Conservation (phyloP, 305 asterid genomes). For the Ilex paraguariensis region DNA sequence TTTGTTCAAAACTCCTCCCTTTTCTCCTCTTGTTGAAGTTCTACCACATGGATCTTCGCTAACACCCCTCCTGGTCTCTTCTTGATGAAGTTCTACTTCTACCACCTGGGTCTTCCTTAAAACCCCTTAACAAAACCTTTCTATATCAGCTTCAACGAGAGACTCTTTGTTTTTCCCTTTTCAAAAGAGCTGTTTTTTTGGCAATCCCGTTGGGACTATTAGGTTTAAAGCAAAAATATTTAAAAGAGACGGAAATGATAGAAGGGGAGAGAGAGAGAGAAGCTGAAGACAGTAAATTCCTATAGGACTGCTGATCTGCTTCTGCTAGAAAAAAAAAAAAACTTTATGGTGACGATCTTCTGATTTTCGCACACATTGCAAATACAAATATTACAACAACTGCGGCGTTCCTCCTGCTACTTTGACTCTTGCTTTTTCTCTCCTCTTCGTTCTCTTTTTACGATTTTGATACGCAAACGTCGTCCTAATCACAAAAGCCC, state of each 20-base stretch:
- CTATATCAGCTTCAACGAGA: background rate
- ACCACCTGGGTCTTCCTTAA: no score
- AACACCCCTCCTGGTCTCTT: no score
- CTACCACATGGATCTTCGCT: no score
- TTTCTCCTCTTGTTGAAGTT: no score
- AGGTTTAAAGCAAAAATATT: background rate
- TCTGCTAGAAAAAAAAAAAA: conserved; percentile 2
- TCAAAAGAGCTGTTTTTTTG: background rate
- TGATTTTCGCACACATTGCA: conserved; percentile 31
- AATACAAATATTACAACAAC: conserved; percentile 23
- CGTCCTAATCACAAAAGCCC: conserved; percentile 22
- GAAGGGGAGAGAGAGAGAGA: conserved; percentile 7
- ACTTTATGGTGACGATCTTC: conserved; percentile 16
- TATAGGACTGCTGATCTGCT: background rate
- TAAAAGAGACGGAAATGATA: background rate
- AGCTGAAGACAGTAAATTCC: conserved; percentile 17
- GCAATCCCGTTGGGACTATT: conserved; percentile 6
- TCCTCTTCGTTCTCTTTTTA: background rate
- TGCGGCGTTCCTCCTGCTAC: conserved; percentile 25
- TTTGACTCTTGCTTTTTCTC: conserved; percentile 31
- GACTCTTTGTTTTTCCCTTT: background rate
- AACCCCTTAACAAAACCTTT: background rate
- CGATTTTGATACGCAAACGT: conserved; percentile 15
- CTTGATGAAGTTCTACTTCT: no score
- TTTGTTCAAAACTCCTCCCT: no score